Evolutionary conservation across 441 rosid species (phyloP), one percentile per base, ranked within the genome.

Genomic region (Gossypium davidsonii): DNA sequence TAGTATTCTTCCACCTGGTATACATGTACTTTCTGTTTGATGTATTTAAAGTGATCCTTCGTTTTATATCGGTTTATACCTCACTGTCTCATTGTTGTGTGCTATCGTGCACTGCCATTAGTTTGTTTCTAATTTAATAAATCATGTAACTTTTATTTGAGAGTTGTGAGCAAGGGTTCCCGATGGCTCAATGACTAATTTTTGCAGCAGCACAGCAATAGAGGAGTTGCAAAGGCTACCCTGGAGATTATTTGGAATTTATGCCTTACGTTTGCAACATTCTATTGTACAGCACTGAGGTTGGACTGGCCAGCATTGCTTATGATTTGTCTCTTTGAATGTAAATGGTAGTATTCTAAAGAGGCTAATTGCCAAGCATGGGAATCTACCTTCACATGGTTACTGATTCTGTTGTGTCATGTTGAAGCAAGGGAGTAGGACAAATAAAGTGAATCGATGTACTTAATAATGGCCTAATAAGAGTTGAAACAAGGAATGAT

Each of bases 41-140:
- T 20, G 28, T 20, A 20, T 55, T 55, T 56, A 20, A 49, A 26
- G 28, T 63, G 51, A 37, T 39, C 20, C 42, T 60, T 6, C 5
- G 6, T 26, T 59, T 63, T 18, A 20, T n/a, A 18, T 18, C 12
- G 17, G 68, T 63, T 63, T 63, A 20, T 63, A 42, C 68, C 28
- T 63, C 15, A 39, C 51, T 37, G 15, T 18, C 25, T 11, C 17
- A 17, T 63, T 8, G 15, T 3, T 18, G 6, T 17, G 2, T 37
- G 51, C 15, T 63, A n/a, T 9, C 15, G 0, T 18, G 46, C 8
- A 39, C 20, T 37, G 15, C 51, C 51, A 18, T 63, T 63, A 63
- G 21, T 18, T 63, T 63, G 68, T 39, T 63, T 39, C 52, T 63
- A 63, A 63, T 37, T 63, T 39, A 63, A 63, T 37, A 67, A 67